These are phyloP conservation scores for Aspergillus egyptiacus DNA, from an alignment of 495 filamentous ascomycete species.

Conservation along the genomic window DNA sequence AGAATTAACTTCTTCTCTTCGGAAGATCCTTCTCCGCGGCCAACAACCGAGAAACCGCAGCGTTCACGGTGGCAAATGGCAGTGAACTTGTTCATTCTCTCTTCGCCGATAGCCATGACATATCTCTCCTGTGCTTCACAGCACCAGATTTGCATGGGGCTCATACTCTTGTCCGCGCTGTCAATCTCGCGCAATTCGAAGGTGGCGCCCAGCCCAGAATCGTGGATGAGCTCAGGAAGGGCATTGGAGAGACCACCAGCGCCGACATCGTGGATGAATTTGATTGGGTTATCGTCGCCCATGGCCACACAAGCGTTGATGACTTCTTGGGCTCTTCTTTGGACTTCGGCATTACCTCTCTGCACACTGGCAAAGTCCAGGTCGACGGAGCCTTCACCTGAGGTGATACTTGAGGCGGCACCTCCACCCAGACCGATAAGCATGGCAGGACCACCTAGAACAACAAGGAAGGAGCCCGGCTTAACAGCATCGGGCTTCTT, in stretches of 20 bases:
- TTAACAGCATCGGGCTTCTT: slow-evolving; percentile 73
- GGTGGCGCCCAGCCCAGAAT: slow-evolving; percentile 77
- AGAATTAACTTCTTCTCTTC: slow-evolving; percentile 68
- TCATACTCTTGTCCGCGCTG: slow-evolving; percentile 83
- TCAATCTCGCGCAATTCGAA: slow-evolving; percentile 92
- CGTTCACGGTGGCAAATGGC: slow-evolving; percentile 80
- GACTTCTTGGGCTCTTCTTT: slow-evolving; percentile 90
- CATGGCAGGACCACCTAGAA: slow-evolving; percentile 94
- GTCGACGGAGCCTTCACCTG: slow-evolving; percentile 81
- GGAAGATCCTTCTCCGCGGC: slow-evolving; percentile 58
- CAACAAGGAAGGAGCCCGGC: slow-evolving; percentile 79
- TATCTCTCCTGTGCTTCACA: slow-evolving; percentile 96
- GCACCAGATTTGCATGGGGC: slow-evolving; percentile 94
- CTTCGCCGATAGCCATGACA: slow-evolving; percentile 73
- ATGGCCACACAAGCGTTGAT: slow-evolving; percentile 88
- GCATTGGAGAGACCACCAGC: slow-evolving; percentile 94
- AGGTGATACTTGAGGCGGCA: slow-evolving; percentile 84
- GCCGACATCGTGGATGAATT: slow-evolving; percentile 95
- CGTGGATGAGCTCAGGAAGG: slow-evolving; percentile 84
- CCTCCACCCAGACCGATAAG: slow-evolving; percentile 93
- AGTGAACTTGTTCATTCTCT: slow-evolving; percentile 75
- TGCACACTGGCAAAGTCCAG: slow-evolving; percentile 96
- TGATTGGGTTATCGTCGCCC: slow-evolving; percentile 78
- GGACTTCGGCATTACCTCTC: slow-evolving; percentile 86
- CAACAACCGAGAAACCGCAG: slow-evolving; percentile 91